These are phyloP conservation scores for Hyparrhenia diplandra DNA, from an alignment of 176 grass and related monocot genomes.

Conservation along the genomic window DNA sequence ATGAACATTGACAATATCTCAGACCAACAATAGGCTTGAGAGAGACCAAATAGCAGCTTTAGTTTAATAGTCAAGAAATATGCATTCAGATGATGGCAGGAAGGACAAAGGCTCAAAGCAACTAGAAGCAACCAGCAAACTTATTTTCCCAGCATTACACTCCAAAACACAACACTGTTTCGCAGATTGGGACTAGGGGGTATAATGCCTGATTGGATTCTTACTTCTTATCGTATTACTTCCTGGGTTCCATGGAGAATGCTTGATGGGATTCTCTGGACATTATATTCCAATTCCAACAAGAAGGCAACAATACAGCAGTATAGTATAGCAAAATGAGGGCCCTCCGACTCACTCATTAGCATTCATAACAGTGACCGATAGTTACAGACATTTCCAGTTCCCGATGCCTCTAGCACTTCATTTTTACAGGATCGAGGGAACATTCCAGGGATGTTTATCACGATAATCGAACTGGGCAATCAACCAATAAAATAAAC, in stretches of 20 bases:
- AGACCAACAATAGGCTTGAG: background rate
- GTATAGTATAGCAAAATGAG: background rate
- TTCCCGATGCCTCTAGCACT: background rate
- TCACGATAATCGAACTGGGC: background rate
- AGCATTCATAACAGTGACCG: background rate
- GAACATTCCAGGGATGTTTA: background rate
- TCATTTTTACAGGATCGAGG: background rate
- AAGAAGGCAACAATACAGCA: slow-evolving; percentile 17
- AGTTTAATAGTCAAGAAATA: background rate
- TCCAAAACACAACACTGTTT: background rate
- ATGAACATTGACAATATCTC: slow-evolving; percentile 41
- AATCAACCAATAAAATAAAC: background rate
- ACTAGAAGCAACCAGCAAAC: background rate
- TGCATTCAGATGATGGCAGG: background rate
- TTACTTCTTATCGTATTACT: background rate
- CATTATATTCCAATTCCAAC: background rate
- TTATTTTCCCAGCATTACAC: background rate
- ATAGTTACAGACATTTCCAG: background rate
- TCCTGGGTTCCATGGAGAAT: background rate
- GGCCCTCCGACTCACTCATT: background rate
- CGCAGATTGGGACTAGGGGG: background rate
- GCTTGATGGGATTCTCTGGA: background rate
- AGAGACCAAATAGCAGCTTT: background rate
- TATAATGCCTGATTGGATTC: background rate
- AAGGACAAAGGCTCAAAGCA: background rate